Conservation (phyloP, 106 monocot species). For the Dioscorea dumetorum region DNA sequence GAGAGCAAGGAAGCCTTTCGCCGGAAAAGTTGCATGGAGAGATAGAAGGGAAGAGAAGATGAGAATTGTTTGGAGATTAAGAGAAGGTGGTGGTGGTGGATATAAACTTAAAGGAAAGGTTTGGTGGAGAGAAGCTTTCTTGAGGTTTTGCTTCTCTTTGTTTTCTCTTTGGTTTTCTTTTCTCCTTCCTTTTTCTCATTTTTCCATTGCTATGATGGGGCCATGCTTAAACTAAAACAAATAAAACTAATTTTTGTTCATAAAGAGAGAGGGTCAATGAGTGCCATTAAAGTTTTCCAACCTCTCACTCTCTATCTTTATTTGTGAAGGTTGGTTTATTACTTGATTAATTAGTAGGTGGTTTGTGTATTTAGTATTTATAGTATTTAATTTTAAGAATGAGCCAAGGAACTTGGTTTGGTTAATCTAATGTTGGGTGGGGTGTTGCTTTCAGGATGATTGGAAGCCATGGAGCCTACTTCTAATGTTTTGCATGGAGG, state of each 20-base stretch:
- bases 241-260: too few species aligned
- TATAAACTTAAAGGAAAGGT: not conserved
- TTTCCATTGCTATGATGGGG: too few species aligned
- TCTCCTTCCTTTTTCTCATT: too few species aligned
- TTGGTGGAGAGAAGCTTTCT: constrained; percentile 10
- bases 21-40: constrained; percentile 17
- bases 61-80: constrained; percentile 2
- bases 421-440: constrained; percentile 4
- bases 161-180: too few species aligned
- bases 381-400: not conserved
- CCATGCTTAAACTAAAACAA: too few species aligned
- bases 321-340: not conserved
- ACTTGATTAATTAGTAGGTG: not conserved
- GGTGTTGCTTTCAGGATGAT: constrained; percentile 1
- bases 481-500: too few species aligned
- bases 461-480: not conserved
- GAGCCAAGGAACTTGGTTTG: not conserved
- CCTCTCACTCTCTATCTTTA: not conserved
- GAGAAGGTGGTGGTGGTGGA: not conserved
- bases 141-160: not conserved
- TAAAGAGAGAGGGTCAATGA: too few species aligned
- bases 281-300: too few species aligned
- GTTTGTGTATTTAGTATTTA: not conserved
- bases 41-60: not conserved
- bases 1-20: constrained; percentile 8